These are phyloP conservation scores for Stephanodiscus minutulus DNA, from an alignment of 108 stramenopile genomes.

Conservation along the genomic window DNA sequence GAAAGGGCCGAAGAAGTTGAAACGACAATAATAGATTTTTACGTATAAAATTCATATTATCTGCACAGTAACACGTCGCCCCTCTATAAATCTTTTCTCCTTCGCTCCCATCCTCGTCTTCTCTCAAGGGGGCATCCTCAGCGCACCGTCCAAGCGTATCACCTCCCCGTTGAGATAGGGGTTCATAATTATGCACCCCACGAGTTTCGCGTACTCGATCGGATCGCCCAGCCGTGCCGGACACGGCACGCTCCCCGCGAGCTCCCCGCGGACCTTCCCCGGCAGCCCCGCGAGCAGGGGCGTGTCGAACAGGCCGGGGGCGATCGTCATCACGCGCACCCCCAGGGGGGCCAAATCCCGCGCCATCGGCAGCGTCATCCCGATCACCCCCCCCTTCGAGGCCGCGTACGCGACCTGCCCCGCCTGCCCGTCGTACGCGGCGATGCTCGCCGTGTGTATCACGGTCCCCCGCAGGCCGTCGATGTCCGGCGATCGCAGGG, in stretches of 20 bases:
- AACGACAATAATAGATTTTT: slow-evolving; percentile 6
- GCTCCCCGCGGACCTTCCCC: slow-evolving; percentile 70
- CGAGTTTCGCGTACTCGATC: slow-evolving; percentile 81
- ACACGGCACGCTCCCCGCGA: slow-evolving; percentile 86
- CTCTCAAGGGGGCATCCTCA: slow-evolving; percentile 90
- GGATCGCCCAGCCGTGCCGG: slow-evolving; percentile 87
- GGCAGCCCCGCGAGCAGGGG: slow-evolving; percentile 91
- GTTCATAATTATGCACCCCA: slow-evolving; percentile 78
- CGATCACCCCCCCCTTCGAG: slow-evolving; percentile 91
- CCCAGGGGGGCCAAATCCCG: slow-evolving; percentile 84
- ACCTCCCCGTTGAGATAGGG: slow-evolving; percentile 91
- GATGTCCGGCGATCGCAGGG: slow-evolving; percentile 49
- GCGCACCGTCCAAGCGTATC: slow-evolving; percentile 92
- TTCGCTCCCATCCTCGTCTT: too few relatives aligned
- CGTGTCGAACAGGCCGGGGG: slow-evolving; percentile 93
- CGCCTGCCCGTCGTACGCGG: slow-evolving; percentile 94
- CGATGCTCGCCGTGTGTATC: slow-evolving; percentile 93
- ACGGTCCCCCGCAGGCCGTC: slow-evolving; percentile 84
- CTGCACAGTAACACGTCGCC: too few relatives aligned
- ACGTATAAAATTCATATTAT: too few relatives aligned
- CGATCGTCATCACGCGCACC: slow-evolving; percentile 90
- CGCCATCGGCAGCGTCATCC: slow-evolving; percentile 90
- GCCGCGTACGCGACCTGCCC: slow-evolving; percentile 94
- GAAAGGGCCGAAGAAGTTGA: slow-evolving; percentile 9
- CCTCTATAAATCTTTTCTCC: too few relatives aligned